These are phyloP conservation scores for Paecilomyces sp. DNA, from an alignment of 2,329 filamentous ascomycete genomes.

Conservation along the genomic window DNA sequence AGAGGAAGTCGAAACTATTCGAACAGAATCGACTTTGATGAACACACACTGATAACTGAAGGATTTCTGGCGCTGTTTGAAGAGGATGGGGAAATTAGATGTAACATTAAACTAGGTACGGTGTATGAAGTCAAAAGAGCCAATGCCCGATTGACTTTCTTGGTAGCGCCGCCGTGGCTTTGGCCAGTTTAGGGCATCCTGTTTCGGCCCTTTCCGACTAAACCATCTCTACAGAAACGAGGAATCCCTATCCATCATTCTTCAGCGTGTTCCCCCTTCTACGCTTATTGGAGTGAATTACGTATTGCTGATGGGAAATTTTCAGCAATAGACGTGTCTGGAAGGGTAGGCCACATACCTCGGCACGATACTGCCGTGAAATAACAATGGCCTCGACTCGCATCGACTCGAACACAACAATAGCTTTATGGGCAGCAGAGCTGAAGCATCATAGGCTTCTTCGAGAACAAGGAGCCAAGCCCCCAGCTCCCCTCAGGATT, in stretches of 20 bases:
- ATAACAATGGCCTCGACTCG: neutral
- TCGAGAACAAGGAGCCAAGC: neutral
- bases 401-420: neutral
- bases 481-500: neutral
- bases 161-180: neutral
- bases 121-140: neutral
- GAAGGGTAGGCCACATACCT: neutral
- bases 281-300: neutral
- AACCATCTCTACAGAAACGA: neutral
- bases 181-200: neutral
- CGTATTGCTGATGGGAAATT: neutral
- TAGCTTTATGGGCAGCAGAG: neutral
- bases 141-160: neutral
- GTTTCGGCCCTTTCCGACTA: neutral
- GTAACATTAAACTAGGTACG: neutral
- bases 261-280: neutral
- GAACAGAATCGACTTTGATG: neutral
- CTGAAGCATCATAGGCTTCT: neutral
- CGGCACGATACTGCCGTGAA: neutral
- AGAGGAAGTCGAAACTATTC: neutral
- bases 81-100: neutral
- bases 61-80: neutral
- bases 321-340: neutral
- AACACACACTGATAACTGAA: neutral
- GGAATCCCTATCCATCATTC: neutral